Base-by-base conservation (phyloP, 495 filamentous ascomycete genomes). In the Paragyromitra xinjiangensis region DNA sequence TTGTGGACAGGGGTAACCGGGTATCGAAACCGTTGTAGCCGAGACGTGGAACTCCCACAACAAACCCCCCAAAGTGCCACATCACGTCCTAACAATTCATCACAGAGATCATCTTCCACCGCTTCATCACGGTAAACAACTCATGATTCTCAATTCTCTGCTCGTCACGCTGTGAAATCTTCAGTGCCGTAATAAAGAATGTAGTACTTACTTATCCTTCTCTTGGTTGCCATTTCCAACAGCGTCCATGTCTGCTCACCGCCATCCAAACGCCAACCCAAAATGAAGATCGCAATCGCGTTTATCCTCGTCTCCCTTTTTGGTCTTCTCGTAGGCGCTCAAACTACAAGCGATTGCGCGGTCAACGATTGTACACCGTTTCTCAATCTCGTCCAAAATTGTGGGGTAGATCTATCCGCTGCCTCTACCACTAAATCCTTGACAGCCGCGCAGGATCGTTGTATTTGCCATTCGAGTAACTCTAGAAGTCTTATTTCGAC, bases 291-390 rank as follows among this genome's bases (percentile, higher is more conserved):
- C 14, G n/a, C 29, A 34, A 37, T 59, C 56, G 6, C 7, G 26
- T 26, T 37, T 37, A 59, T 29, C 26, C 3, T 39, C 56, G 29
- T 39, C 26, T n/a, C 14, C 14, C n/a, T 16, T n/a, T 16, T 61
- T 8, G 5, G 56, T 7, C 12, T 22, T 29, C 12, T 16, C 29
- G 14, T 39, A 7, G 34, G 3, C 14, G 58, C 58, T 26, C 44
- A 64, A 39, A 51, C 58, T 22, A 55, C 44, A 29, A 12, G 5
- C 6, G 69, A 65, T n/a, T 71, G 69, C 29, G 44, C 45, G 3
- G 6, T 51, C 26, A 24, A 24, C 0, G 69, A 65, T 19, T 71
- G 69, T 42, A 71, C 69, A 4, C 58, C 58, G 12, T 65, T 71
- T n/a, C 26, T 71, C 44, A 8, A 51, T 40, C 56, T 71, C 6